phyloP scores from a whole-genome alignment of 345 rosid species.

The Rhodamnia rubescens region DNA sequence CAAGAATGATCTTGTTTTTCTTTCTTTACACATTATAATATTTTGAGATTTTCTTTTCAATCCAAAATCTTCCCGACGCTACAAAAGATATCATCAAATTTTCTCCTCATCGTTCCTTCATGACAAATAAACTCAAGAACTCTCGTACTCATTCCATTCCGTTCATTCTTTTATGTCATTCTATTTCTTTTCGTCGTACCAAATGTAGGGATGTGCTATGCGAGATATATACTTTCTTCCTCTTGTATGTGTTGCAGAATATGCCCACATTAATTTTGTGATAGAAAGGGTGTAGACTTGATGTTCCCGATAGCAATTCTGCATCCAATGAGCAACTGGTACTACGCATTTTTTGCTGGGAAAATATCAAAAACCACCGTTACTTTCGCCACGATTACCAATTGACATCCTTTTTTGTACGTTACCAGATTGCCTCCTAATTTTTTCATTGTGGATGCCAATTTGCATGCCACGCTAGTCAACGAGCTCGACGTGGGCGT shows the following conservation, averaged over 20 bases:
- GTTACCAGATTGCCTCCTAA: no score
- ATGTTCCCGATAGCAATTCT: neutral
- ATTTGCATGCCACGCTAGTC: no score
- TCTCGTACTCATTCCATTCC: no score
- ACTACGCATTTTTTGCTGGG: no score
- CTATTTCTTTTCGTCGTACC: neutral
- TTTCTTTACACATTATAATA: neutral
- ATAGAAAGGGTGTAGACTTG: neutral
- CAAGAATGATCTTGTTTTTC: neutral
- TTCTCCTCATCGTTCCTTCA: neutral
- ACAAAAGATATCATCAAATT: neutral
- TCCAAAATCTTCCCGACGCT: neutral
- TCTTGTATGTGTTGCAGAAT: neutral
- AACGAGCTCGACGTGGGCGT: no score
- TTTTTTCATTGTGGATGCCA: no score
- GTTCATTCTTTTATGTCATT: neutral
- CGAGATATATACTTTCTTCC: neutral
- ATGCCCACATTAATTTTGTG: neutral
- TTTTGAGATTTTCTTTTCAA: neutral
- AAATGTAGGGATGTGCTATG: neutral
- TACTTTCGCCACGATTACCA: no score
- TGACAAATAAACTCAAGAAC: neutral
- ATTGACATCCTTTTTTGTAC: no score
- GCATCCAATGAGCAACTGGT: no score
- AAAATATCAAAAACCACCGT: no score